These are phyloP conservation scores for Margaritispora aquatica DNA, from an alignment of 495 filamentous ascomycete genomes.

Conservation along the genomic window DNA sequence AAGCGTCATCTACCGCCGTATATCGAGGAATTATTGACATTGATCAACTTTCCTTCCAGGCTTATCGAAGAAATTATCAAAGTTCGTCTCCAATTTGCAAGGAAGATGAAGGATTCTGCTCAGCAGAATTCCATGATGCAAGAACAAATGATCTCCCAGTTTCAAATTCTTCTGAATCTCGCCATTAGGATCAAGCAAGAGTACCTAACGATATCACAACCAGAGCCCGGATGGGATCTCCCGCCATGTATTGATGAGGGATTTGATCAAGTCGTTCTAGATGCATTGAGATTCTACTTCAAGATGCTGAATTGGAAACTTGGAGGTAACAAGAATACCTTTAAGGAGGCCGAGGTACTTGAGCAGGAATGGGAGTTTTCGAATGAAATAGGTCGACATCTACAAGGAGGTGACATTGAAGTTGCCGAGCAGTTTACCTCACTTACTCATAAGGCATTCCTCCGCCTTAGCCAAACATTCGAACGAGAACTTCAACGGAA, in stretches of 20 bases:
- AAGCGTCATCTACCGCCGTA: slow-evolving; percentile 93
- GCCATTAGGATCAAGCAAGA: slow-evolving; percentile 89
- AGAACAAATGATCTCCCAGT: slow-evolving; percentile 94
- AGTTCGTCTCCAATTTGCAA: slow-evolving; percentile 85
- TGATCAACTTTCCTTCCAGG: slow-evolving; percentile 95
- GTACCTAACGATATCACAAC: slow-evolving; percentile 74
- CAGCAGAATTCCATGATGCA: slow-evolving; percentile 85
- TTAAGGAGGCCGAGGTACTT: slow-evolving; percentile 95
- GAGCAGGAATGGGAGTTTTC: slow-evolving; percentile 97
- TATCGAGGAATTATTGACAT: slow-evolving; percentile 88
- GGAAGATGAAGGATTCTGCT: slow-evolving; percentile 83
- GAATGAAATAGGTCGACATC: slow-evolving; percentile 80
- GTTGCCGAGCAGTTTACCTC: slow-evolving; percentile 98
- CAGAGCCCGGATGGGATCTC: slow-evolving; percentile 89
- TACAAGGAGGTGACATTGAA: slow-evolving; percentile 90
- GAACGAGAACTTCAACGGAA: slow-evolving; percentile 81
- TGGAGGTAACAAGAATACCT: slow-evolving; percentile 95
- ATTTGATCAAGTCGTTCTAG: slow-evolving; percentile 91
- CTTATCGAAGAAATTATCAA: slow-evolving; percentile 96
- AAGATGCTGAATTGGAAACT: slow-evolving; percentile 95
- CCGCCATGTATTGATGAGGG: slow-evolving; percentile 95
- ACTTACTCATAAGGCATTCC: slow-evolving; percentile 84
- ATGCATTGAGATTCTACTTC: slow-evolving; percentile 96
- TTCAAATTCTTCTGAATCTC: slow-evolving; percentile 85
- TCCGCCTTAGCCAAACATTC: slow-evolving; percentile 81